These are phyloP conservation scores for Imleria badia DNA, from an alignment of 768 basidiomycete species.

Conservation along the genomic window DNA sequence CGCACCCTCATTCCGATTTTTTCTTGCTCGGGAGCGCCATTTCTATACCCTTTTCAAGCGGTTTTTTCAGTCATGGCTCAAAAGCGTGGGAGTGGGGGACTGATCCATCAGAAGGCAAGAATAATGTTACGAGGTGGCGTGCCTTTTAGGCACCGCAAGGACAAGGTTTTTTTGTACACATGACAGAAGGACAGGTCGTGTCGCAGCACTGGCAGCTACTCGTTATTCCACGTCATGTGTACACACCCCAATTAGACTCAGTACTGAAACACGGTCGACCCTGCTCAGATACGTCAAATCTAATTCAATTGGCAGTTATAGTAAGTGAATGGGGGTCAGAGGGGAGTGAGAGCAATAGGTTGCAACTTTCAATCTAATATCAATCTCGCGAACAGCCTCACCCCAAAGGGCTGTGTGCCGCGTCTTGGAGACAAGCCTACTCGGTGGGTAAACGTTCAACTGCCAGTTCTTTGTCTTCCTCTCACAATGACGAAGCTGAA, in stretches of 20 bases:
- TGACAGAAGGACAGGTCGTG: slow-evolving; percentile 10
- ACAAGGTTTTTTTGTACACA: slow-evolving; percentile 28
- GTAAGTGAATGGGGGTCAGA: slow-evolving; percentile 9
- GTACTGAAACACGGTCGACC: slow-evolving; percentile 12
- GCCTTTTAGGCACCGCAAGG: slow-evolving; percentile 31
- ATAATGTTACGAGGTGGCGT: slow-evolving; percentile 19
- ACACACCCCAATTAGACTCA: background rate
- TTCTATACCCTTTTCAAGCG: slow-evolving; percentile 5
- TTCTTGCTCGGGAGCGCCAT: slow-evolving; percentile 23
- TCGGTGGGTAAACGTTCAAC: background rate
- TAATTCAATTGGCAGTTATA: slow-evolving; percentile 10
- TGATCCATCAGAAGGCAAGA: slow-evolving; percentile 19
- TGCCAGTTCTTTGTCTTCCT: slow-evolving; percentile 1
- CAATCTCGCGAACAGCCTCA: slow-evolving; percentile 13
- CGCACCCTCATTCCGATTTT: slow-evolving; percentile 18
- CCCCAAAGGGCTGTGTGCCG: slow-evolving; percentile 12
- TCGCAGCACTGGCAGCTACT: background rate
- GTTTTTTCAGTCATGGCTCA: slow-evolving; percentile 9
- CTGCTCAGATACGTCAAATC: slow-evolving; percentile 5
- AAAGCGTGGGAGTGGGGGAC: slow-evolving; percentile 19
- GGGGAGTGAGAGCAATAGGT: slow-evolving; percentile 7
- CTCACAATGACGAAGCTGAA: background rate
- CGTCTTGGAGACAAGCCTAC: slow-evolving; percentile 11
- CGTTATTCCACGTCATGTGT: slow-evolving; percentile 1
- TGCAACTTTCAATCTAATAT: slow-evolving; percentile 11